Percentiles rank a stretch among this genome's conserved stretches.
These are phyloP conservation scores for Tricholoma bakamatsutake DNA, from an alignment of 768 basidiomycete genomes.

Conservation along the genomic window DNA sequence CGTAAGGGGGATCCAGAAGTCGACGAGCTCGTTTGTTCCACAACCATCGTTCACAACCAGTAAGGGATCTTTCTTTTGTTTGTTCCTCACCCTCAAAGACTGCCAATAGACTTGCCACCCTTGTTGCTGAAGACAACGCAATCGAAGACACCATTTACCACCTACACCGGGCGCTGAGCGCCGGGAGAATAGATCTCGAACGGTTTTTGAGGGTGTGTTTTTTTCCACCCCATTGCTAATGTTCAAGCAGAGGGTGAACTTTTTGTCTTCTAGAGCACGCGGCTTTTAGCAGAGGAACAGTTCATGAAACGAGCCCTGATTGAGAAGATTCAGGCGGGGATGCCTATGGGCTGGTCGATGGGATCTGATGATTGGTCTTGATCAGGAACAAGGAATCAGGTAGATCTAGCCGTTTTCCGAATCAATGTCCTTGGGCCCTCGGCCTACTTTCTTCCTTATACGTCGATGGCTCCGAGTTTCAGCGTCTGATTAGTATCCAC, in stretches of 20 bases:
- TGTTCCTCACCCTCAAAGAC: slow-evolving; percentile 6
- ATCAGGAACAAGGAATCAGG: slow-evolving; percentile 6
- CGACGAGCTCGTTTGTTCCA: slow-evolving; percentile 94
- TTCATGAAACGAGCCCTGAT: slow-evolving; percentile 95
- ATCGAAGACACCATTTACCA: slow-evolving; percentile 99
- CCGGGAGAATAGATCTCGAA: slow-evolving; percentile 89
- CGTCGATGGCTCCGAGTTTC: slow-evolving; percentile 9
- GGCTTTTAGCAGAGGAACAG: slow-evolving; percentile 89
- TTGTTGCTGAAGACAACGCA: slow-evolving; percentile 99
- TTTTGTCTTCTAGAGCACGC: slow-evolving; percentile 52
- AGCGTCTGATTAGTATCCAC: too few relatives aligned
- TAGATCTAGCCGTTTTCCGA: slow-evolving; percentile 1
- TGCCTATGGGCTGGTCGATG: slow-evolving; percentile 44
- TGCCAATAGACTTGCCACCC: slow-evolving; percentile 70
- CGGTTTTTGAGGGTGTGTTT: slow-evolving; percentile 80
- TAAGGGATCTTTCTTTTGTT: slow-evolving; percentile 30
- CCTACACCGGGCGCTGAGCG: slow-evolving; percentile 87
- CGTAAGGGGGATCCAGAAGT: slow-evolving; percentile 88
- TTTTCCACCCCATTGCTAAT: slow-evolving; percentile 6
- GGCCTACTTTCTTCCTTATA: slow-evolving; percentile 33
- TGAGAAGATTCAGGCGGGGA: slow-evolving; percentile 74
- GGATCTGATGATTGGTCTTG: slow-evolving; percentile 37
- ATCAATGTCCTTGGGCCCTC: slow-evolving; percentile 25
- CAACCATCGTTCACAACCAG: slow-evolving; percentile 97
- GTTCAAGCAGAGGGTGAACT: slow-evolving; percentile 7